Evolutionary conservation across 2,329 filamentous ascomycete species (phyloP), one percentile per base, ranked within the genome.

Genomic region (Alternaria sp.): DNA sequence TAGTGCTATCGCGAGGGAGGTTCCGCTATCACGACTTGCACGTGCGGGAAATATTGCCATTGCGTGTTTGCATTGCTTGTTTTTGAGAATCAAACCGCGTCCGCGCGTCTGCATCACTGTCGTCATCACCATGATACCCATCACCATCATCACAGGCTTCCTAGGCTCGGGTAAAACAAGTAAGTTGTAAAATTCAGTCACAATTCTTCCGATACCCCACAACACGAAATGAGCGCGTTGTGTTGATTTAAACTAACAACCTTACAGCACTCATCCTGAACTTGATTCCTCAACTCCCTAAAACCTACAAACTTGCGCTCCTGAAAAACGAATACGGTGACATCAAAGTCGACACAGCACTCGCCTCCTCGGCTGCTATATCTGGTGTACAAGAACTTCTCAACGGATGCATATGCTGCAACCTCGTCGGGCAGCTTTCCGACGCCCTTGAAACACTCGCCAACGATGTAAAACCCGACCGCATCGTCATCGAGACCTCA

Each of bases 301-400:
- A 86, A 54, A 90, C 89, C 66, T 98, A 99, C 87, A 91, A 90
- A 59, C 91, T 99, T 66, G 95, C 94, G 2, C 89, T 99, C 16
- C 87, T 99, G 56, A 99, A 99, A 79, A 99, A 99, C 81, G 95
- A 99, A 81, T 98, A 97, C 79, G 95, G 95, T 75, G 94, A 98
- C 78, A 81, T 99, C 42, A 94, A 93, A 36, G 86, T 99, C 76
- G 95, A 99, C 83, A 95, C 92, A 1, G 92, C 97, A 78, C 89
- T 99, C 30, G 94, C 95, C 16, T 85, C 91, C 0, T 91, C 91
- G 14, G 88, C 88, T 51, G 89, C 94, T 64, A 93, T 99, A 68
- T 90, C 92, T 1, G 94, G 93, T 56, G 94, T 97, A 5, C 91
- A 91, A 71, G 95, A 99, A 80, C 86, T 99, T 1, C 89, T 99